A percentile compares a stretch with the other conserved stretches of the same genome.
Evolutionary conservation across 2,329 filamentous ascomycete species (phyloP).

Genomic region (Verticillium longisporum): DNA sequence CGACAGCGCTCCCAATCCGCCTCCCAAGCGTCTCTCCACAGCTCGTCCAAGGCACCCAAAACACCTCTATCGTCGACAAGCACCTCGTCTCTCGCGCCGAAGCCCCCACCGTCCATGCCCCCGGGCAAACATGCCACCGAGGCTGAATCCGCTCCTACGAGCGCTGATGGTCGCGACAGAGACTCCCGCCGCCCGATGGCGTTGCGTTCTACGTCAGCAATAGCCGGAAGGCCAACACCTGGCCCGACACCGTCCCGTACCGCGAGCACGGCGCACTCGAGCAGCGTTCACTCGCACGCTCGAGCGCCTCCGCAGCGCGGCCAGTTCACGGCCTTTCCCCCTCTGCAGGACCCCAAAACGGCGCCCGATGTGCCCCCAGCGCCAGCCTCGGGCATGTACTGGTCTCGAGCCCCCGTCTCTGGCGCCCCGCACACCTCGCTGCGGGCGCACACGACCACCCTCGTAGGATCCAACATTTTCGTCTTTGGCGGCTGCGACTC

Average conservation of each 20-base stretch:
- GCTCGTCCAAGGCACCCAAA: constrained; percentile 9
- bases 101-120: constrained; percentile 8
- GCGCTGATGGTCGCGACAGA: constrained; percentile 15
- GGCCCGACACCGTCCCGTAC: constrained; percentile 13
- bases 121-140: neutral
- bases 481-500: constrained; percentile 65
- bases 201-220: constrained; percentile 48
- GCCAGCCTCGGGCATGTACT: constrained; percentile 67
- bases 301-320: constrained; percentile 22
- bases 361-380: constrained; percentile 55
- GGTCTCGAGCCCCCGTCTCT: constrained; percentile 59
- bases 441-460: constrained; percentile 60
- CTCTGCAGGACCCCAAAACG: constrained; percentile 47
- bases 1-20: constrained; percentile 49
- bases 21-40: constrained; percentile 19
- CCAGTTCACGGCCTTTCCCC: constrained; percentile 44
- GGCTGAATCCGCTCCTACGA: constrained; percentile 13
- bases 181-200: constrained; percentile 32
- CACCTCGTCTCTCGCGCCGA: constrained; percentile 11
- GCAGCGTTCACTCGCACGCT: neutral
- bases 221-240: constrained; percentile 24
- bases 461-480: constrained; percentile 60
- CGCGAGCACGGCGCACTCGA: constrained; percentile 13
- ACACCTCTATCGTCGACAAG: constrained; percentile 11
- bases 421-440: constrained; percentile 54